Conservation (phyloP, 1,139 yeast genomes). For the Zygosaccharomyces pseudobailii region DNA sequence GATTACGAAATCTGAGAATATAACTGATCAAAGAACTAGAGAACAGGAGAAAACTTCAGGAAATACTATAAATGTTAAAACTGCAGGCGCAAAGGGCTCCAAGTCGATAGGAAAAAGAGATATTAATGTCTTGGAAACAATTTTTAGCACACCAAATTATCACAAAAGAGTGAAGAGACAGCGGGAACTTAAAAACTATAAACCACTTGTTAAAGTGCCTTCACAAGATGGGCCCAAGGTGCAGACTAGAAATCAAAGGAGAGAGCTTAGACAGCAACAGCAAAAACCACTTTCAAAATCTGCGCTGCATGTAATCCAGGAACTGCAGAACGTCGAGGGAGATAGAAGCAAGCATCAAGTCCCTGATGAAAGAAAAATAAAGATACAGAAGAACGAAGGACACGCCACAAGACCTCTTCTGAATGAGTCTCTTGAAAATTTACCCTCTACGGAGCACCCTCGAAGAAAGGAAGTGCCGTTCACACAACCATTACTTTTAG, state of each 20-base stretch:
- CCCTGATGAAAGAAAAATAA: no score
- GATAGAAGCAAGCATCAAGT: no score
- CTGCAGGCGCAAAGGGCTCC: not conserved
- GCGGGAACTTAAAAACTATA: conserved; percentile 16
- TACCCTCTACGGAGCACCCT: no score
- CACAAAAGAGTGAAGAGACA: conserved; percentile 16
- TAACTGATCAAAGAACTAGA: not conserved
- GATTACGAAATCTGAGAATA: conserved; percentile 8
- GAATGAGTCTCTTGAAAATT: not conserved
- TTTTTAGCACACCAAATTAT: conserved; percentile 16
- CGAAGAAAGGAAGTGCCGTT: not conserved
- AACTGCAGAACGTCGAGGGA: no score
- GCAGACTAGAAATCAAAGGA: conserved; percentile 6
- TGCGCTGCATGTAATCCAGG: no score
- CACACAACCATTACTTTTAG: not conserved
- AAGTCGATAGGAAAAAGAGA: conserved; percentile 15
- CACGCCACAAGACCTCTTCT: not conserved
- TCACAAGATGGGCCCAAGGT: conserved; percentile 15
- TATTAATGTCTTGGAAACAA: conserved; percentile 22
- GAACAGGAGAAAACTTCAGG: not conserved
- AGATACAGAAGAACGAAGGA: not conserved
- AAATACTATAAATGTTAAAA: not conserved
- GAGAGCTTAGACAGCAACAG: not conserved
- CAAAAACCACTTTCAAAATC: not conserved
- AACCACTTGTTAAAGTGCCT: conserved; percentile 16